Evolutionary conservation across 306 rosid genomes (phyloP).

Genomic region (Malus asiatica): DNA sequence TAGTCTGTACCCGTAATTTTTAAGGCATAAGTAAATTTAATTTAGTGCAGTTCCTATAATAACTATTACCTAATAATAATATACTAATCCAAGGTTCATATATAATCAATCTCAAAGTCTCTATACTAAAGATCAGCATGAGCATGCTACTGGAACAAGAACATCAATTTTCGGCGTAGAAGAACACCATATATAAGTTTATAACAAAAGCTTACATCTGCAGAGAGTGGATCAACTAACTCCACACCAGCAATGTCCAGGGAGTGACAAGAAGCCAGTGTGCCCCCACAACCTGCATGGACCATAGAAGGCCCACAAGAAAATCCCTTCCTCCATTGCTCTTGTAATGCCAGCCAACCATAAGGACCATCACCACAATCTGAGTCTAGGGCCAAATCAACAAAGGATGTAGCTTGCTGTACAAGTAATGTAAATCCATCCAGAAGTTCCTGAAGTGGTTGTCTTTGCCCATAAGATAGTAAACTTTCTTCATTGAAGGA

Average conservation of each 20-base stretch:
- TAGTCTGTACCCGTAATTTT: background rate
- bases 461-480: slow-evolving; percentile 82
- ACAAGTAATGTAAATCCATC: slow-evolving; percentile 84
- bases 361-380: slow-evolving; percentile 97
- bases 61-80: background rate
- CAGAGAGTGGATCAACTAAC: slow-evolving; percentile 91
- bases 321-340: slow-evolving; percentile 95
- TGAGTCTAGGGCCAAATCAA: slow-evolving; percentile 83
- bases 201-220: slow-evolving; percentile 62
- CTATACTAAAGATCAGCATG: background rate
- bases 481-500: slow-evolving; percentile 79
- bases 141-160: slow-evolving; percentile 6
- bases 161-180: background rate
- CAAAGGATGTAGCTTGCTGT: slow-evolving; percentile 91
- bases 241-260: slow-evolving; percentile 98
- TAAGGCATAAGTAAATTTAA: background rate
- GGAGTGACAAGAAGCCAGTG: slow-evolving; percentile 93
- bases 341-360: slow-evolving; percentile 95
- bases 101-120: slow-evolving; percentile 1
- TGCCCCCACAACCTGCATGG: slow-evolving; percentile 99
- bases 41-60: background rate
- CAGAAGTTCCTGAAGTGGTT: slow-evolving; percentile 95
- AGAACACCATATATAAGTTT: background rate
- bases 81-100: slow-evolving; percentile 7
- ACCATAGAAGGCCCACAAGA: slow-evolving; percentile 96